Evolutionary conservation across 805 yeast genomes (phyloP).

Genomic region (Blastobotrys chiropterorum): DNA sequence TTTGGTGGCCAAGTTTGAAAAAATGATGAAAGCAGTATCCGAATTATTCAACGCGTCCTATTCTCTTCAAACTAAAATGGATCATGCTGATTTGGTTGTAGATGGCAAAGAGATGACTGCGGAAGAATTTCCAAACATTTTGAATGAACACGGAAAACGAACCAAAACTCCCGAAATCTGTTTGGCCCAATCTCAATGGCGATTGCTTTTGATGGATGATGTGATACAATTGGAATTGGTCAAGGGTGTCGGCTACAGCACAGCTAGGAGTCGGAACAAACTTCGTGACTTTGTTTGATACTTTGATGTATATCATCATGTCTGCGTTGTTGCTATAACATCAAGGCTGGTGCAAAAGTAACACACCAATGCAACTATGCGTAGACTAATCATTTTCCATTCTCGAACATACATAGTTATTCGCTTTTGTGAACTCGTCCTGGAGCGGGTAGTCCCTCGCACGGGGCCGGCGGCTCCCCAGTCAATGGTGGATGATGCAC

Average conservation of each 20-base stretch:
- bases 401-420: neutral
- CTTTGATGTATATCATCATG: no score
- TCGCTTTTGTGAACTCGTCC: neutral
- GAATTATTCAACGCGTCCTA: neutral
- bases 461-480: slow-evolving; percentile 49
- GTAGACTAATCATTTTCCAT: neutral
- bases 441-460: slow-evolving; percentile 24
- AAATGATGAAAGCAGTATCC: neutral
- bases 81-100: slow-evolving; percentile 1
- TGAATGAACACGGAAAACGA: neutral
- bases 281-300: slow-evolving; percentile 10
- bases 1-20: neutral
- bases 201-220: slow-evolving; percentile 1
- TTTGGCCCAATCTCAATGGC: slow-evolving; percentile 14
- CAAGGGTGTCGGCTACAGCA: slow-evolving; percentile 12
- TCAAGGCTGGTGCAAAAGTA: neutral
- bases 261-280: slow-evolving; percentile 3
- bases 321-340: neutral
- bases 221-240: neutral
- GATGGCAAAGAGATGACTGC: slow-evolving; percentile 8
- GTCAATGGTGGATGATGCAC: slow-evolving; percentile 41
- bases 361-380: neutral
- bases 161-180: neutral
- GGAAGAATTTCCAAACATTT: neutral
- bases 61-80: neutral